Base-by-base conservation (phyloP, 129 eudicot species). In the Kitagawia praeruptora region DNA sequence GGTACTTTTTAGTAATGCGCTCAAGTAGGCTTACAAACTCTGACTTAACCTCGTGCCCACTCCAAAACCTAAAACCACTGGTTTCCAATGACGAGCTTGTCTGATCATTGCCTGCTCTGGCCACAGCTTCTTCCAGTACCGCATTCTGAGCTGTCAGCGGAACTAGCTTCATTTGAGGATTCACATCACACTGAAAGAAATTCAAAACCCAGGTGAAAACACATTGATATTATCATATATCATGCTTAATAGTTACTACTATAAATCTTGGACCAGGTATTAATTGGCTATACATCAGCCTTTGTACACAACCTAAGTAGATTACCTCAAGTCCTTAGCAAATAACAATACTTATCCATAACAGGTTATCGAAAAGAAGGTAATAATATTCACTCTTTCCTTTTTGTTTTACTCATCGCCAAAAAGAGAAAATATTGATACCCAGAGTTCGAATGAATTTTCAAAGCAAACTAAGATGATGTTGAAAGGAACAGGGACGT, bases 1-100 rank as follows among this genome's bases (percentile, higher is more conserved):
- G 67, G 67, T 58, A 58, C 67, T 58, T n/a, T n/a, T n/a, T 9
- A n/a, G 67, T 58, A 58, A 58, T 58, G 34, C 31, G 67, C 67
- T 58, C 67, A 58, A 58, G 67, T n/a, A 58, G 67, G 67, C 67
- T 58, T 23, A 58, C 31, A 58, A 23, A 58, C 67, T 23, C 67
- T 23, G 34, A 58, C 67, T 58, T 58, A 58, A 58, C 67, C 67
- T 58, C 67, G 25, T 58, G 31, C 9, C 67, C 67, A 34, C 5
- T n/a, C 67, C 67, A 58, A 3, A 58, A n/a, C 28, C 67, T 58
- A 8, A 58, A 58, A n/a, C 67, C 67, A 58, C 67, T 58, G 10
- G 31, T 23, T 58, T 58, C 67, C 67, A 10, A 2, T 58, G 67
- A 58, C 25, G 27, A 23, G 67, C 12, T 58, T 58, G 31, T 12